phyloP scores from a whole-genome alignment of 2,329 filamentous ascomycete species.

The Exophiala lecanii-corni region DNA sequence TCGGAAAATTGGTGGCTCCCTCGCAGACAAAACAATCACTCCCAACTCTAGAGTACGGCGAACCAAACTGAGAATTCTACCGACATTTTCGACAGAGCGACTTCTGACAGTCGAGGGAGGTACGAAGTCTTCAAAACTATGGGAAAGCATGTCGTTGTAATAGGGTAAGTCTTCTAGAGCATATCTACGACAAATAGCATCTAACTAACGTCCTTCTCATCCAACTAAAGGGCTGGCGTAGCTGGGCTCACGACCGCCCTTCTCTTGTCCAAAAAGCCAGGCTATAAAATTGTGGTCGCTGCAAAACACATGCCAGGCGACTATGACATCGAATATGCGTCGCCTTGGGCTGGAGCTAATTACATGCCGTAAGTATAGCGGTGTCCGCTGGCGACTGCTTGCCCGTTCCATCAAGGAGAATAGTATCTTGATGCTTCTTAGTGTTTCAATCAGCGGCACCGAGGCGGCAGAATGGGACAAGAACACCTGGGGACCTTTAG shows the following conservation, averaged over 20 bases:
- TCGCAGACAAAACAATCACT: too few relatives aligned
- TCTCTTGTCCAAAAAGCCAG: constrained; percentile 47
- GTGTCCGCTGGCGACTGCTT: too few relatives aligned
- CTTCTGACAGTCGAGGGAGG: too few relatives aligned
- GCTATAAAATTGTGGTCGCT: constrained; percentile 58
- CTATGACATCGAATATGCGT: constrained; percentile 71
- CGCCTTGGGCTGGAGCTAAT: constrained; percentile 77
- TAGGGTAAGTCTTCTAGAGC: neutral
- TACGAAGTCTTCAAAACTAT: too few relatives aligned
- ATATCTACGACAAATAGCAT: neutral
- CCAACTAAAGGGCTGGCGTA: constrained; percentile 48
- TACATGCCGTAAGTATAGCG: constrained; percentile 57
- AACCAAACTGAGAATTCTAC: too few relatives aligned
- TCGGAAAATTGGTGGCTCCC: too few relatives aligned
- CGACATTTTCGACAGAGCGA: too few relatives aligned
- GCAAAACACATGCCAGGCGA: constrained; percentile 85
- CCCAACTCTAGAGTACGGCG: too few relatives aligned
- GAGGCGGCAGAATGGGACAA: constrained; percentile 48
- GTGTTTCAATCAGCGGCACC: constrained; percentile 31
- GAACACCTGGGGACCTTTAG: constrained; percentile 57
- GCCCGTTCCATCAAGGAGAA: constrained; percentile 1
- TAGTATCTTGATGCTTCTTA: constrained; percentile 22
- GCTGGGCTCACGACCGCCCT: constrained; percentile 58
- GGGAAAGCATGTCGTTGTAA: constrained; percentile 4
- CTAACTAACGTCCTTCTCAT: neutral